Evolutionary conservation across 2,329 filamentous ascomycete genomes (phyloP).

Genomic region (Cadophora sp.): DNA sequence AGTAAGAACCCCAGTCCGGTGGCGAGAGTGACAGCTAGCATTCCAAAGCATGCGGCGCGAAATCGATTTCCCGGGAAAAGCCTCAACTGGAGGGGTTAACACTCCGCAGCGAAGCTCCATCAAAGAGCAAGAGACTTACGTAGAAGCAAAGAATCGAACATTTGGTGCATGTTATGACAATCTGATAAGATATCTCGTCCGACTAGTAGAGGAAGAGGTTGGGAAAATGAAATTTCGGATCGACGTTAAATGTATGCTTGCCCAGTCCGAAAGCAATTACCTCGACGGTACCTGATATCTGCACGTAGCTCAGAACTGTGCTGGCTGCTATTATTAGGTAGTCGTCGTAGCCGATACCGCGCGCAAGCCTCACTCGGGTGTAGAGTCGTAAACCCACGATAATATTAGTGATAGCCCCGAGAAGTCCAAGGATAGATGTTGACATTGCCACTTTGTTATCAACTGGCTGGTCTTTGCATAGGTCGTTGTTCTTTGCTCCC

Average conservation of each 20-base stretch:
- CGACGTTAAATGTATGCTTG: constrained; percentile 14
- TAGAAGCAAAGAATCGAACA: constrained; percentile 16
- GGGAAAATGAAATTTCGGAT: not conserved
- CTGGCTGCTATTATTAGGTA: constrained; percentile 11
- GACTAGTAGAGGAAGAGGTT: constrained; percentile 13
- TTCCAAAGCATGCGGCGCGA: constrained; percentile 2
- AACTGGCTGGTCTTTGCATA: constrained; percentile 11
- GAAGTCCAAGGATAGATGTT: not conserved
- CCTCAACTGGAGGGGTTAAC: not conserved
- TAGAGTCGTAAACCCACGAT: constrained; percentile 4
- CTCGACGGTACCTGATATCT: constrained; percentile 5
- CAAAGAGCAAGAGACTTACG: not conserved
- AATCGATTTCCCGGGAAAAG: constrained; percentile 11
- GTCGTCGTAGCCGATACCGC: constrained; percentile 10
- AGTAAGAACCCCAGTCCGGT: constrained; percentile 12
- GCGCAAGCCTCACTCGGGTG: not conserved
- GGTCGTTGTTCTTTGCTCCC: not conserved
- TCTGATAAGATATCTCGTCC: constrained; percentile 13
- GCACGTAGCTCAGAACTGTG: not conserved
- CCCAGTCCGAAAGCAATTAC: constrained; percentile 12
- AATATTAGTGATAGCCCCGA: constrained; percentile 4
- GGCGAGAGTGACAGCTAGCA: not conserved
- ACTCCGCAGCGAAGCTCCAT: not conserved
- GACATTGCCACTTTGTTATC: not conserved
- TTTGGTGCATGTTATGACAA: constrained; percentile 8